phyloP scores from a whole-genome alignment of 2,329 filamentous ascomycete species.

The Davidsoniella virescens region DNA sequence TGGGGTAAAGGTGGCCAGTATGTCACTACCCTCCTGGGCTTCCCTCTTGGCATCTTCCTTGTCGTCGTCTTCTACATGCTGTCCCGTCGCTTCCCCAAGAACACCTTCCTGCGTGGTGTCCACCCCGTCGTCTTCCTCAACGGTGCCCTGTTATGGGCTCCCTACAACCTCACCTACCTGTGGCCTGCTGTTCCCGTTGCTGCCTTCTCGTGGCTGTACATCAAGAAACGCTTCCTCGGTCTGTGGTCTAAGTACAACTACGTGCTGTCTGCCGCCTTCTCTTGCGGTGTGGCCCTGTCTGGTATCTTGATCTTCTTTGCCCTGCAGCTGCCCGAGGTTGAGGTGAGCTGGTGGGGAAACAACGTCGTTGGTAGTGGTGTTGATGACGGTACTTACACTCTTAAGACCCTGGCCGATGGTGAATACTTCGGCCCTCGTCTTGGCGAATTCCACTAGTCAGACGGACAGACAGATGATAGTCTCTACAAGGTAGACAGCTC shows the following conservation, averaged over 20 bases:
- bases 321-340: slow-evolving; percentile 27
- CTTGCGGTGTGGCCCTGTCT: slow-evolving; percentile 32
- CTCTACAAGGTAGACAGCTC: background rate
- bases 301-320: slow-evolving; percentile 38
- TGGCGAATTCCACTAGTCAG: slow-evolving; percentile 12
- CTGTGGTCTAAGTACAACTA: slow-evolving; percentile 35
- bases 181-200: slow-evolving; percentile 29
- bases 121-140: slow-evolving; percentile 25
- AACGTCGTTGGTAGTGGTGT: slow-evolving; percentile 25
- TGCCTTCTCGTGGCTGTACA: slow-evolving; percentile 26
- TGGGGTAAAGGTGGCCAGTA: slow-evolving; percentile 27
- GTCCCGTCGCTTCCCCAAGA: slow-evolving; percentile 18
- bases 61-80: slow-evolving; percentile 21
- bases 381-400: slow-evolving; percentile 25
- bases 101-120: slow-evolving; percentile 21
- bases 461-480: background rate
- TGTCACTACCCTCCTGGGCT: slow-evolving; percentile 23
- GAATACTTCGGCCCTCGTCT: slow-evolving; percentile 21
- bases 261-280: slow-evolving; percentile 34
- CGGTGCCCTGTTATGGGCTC: slow-evolving; percentile 22
- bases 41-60: slow-evolving; percentile 21
- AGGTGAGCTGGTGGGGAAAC: slow-evolving; percentile 35
- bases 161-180: slow-evolving; percentile 27
- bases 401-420: slow-evolving; percentile 20
- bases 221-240: slow-evolving; percentile 22